Evolutionary conservation across 148 eudicot species (phyloP).

Genomic region (Nepenthes mirabilis): DNA sequence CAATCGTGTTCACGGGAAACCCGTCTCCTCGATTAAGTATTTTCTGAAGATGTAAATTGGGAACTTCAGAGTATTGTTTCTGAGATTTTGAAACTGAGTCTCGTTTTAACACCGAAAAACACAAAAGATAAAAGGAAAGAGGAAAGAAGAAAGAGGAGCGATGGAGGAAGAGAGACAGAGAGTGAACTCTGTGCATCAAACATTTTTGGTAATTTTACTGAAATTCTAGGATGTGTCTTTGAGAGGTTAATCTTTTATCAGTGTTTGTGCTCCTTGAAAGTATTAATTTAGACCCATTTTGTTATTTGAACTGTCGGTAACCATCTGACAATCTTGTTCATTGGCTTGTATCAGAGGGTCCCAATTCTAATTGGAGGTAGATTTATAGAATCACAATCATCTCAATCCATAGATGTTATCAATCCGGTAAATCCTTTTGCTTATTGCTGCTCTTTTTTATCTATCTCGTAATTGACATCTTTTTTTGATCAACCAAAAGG

Average conservation of each 20-base stretch:
- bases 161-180: background rate
- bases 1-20: no score
- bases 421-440: conserved; percentile 52
- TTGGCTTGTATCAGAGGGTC: conserved; percentile 48
- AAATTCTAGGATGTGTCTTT: no score
- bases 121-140: no score
- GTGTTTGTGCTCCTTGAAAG: background rate
- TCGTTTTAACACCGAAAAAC: no score
- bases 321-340: background rate
- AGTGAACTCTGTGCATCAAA: background rate
- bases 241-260: background rate
- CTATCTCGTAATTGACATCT: no score
- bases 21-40: no score
- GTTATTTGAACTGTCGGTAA: background rate
- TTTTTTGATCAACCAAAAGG: no score
- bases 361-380: conserved; percentile 79
- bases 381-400: conserved; percentile 59
- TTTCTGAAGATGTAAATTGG: no score
- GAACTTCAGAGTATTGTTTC: no score
- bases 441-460: background rate
- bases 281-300: background rate
- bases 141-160: background rate
- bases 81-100: no score
- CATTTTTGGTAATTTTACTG: no score
- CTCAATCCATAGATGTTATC: conserved; percentile 61